Conservation (phyloP, 108 stramenopile species). For the Aureococcus anophagefferens region DNA sequence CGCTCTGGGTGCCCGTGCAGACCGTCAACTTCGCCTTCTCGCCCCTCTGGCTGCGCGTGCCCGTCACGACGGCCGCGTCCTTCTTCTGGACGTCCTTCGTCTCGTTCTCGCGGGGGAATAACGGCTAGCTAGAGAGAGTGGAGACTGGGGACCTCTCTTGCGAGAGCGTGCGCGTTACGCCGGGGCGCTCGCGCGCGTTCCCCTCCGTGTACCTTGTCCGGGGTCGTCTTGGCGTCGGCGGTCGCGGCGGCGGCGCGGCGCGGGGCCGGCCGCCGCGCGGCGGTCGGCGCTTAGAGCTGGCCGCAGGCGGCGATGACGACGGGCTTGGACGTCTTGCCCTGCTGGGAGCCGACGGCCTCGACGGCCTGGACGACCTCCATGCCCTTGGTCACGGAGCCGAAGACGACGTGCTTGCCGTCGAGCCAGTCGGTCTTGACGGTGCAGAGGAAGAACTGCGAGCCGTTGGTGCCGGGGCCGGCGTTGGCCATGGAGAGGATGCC, state of each 20-base stretch:
- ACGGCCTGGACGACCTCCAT: slow-evolving; percentile 82
- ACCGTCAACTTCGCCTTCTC: background rate
- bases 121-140: no score
- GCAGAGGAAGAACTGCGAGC: slow-evolving; percentile 84
- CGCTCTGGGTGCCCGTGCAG: background rate
- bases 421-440: slow-evolving; percentile 87
- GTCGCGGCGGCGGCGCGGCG: no score
- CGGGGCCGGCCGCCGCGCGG: no score
- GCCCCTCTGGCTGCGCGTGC: background rate
- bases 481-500: slow-evolving; percentile 88
- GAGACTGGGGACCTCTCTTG: no score
- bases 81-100: background rate
- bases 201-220: no score
- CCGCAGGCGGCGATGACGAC: slow-evolving; percentile 69
- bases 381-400: slow-evolving; percentile 75
- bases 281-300: slow-evolving; percentile 60
- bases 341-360: slow-evolving; percentile 69
- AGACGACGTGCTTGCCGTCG: no score
- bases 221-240: no score
- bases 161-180: no score
- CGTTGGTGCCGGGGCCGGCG: slow-evolving; percentile 88
- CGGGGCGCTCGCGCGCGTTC: no score
- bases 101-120: background rate
- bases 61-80: background rate
- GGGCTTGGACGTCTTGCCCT: slow-evolving; percentile 66